Evolutionary conservation across 139 green algal species (phyloP), one percentile per base, ranked within the genome.

Genomic region (Asterochloris sp.): DNA sequence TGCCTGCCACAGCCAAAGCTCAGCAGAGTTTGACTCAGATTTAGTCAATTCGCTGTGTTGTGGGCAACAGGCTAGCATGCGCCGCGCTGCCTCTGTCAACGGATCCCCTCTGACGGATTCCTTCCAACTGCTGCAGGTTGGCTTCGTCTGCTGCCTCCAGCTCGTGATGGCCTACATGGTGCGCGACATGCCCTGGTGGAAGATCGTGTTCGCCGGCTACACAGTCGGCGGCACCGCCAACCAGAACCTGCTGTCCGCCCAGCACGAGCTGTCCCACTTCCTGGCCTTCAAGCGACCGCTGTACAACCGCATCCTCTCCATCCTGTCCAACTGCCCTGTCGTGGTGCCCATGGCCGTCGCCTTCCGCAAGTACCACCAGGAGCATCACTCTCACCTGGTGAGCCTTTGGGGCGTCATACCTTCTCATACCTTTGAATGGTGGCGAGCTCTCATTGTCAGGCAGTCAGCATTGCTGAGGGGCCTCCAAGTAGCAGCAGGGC

Each of bases 281-380:
- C 83, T 94, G 69, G 91, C 86, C 28, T 92, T 93, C 84, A 69
- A 76, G 13, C 87, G 76, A 62, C 89, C 85, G 1, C 23, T 79
- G 11, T 84, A 88, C 83, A 96, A 96, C 86, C 85, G 85, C 14
- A 38, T 90, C n/a, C 83, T 96, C 16, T 84, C 78, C 21, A 19
- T 94, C 13, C 63, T 90, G 16, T 86, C 83, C 84, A 96, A 96
- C 86, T 80, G 89, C 68, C 85, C 88, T 13, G 83, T 94, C 66
- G 87, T 89, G 17, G 84, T 96, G 11, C 92, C 92, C 0, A 88
- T 93, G 62, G 86, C 88, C 13, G 87, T 88, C 60, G 87, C 87
- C 63, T 96, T 96, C 77, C 73, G 89, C n/a, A 89, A 92, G 74
- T 96, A 96, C 81, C 92, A 96, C 83, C 85, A 93, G 84, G 90